phyloP scores from a whole-genome alignment of 225 moss, liverwort and hornwort genomes.

The Anthoceros angustus region DNA sequence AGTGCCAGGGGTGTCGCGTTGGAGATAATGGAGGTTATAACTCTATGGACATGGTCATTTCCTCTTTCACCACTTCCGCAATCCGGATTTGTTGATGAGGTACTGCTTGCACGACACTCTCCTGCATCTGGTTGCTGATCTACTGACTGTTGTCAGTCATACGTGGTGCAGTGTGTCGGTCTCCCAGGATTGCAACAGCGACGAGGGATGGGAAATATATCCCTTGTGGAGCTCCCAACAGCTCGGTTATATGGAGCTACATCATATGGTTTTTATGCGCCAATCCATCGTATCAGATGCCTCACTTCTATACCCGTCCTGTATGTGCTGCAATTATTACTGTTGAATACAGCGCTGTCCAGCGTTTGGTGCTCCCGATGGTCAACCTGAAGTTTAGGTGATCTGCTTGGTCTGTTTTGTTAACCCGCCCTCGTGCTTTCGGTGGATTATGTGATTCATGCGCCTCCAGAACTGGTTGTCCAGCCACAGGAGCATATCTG shows the following conservation, averaged over 20 bases:
- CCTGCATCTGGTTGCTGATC: background rate
- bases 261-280: constrained; percentile 70
- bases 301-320: constrained; percentile 45
- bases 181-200: constrained; percentile 57
- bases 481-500: background rate
- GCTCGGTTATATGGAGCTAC: constrained; percentile 85
- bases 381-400: constrained; percentile 65
- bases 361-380: constrained; percentile 63
- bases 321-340: constrained; percentile 79
- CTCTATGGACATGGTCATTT: constrained; percentile 77
- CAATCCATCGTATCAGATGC: constrained; percentile 64
- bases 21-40: constrained; percentile 97
- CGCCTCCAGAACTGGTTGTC: background rate
- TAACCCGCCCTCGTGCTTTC: background rate
- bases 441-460: background rate
- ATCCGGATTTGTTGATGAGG: constrained; percentile 97
- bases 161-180: background rate
- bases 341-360: constrained; percentile 76
- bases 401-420: background rate
- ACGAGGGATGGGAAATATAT: constrained; percentile 66
- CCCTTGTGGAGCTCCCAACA: constrained; percentile 50
- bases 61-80: constrained; percentile 69
- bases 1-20: constrained; percentile 44
- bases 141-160: background rate
- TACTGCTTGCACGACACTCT: constrained; percentile 9